A percentile compares a stretch with the other conserved stretches of the same genome.
These are phyloP conservation scores for Amaranthus palmeri DNA, from an alignment of 148 eudicot species.

Conservation along the genomic window DNA sequence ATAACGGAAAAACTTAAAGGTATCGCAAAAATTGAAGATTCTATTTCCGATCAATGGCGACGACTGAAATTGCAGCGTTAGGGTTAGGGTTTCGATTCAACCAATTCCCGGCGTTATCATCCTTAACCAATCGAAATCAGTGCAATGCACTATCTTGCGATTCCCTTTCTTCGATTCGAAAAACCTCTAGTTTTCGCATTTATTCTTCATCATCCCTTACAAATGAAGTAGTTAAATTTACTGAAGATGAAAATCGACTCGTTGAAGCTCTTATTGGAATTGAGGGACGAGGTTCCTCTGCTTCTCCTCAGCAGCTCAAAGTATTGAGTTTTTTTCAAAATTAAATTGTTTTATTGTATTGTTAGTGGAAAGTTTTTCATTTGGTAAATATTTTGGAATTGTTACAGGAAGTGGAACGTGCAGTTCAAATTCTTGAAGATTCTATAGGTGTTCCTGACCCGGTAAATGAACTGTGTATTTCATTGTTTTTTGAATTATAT, in stretches of 20 bases:
- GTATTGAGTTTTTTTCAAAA: slow-evolving; percentile 19
- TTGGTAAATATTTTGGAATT: not conserved
- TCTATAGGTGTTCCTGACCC: slow-evolving; percentile 66
- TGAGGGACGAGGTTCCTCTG: slow-evolving; percentile 92
- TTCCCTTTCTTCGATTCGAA: not conserved
- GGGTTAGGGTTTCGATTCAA: slow-evolving; percentile 19
- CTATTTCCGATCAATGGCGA: not conserved
- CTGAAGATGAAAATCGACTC: slow-evolving; percentile 50
- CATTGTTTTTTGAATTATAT: not conserved
- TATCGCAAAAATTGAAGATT: not conserved
- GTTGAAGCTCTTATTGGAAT: slow-evolving; percentile 75
- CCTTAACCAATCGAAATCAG: not conserved
- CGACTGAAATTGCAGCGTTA: slow-evolving; percentile 3
- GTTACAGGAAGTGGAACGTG: slow-evolving; percentile 79
- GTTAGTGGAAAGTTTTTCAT: not conserved
- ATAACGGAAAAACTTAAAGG: not conserved
- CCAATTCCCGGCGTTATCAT: slow-evolving; percentile 13
- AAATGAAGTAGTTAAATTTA: slow-evolving; percentile 35
- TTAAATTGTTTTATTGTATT: not conserved
- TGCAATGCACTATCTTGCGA: not conserved
- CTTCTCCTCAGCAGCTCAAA: slow-evolving; percentile 65
- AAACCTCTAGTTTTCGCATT: slow-evolving; percentile 11
- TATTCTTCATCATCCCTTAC: slow-evolving; percentile 20
- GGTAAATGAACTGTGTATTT: slow-evolving; percentile 35
- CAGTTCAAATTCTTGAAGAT: slow-evolving; percentile 73